Evolutionary conservation across 257 asterid genomes (phyloP), one percentile per base, ranked within the genome.

Genomic region (Thymus quinquecostatus): DNA sequence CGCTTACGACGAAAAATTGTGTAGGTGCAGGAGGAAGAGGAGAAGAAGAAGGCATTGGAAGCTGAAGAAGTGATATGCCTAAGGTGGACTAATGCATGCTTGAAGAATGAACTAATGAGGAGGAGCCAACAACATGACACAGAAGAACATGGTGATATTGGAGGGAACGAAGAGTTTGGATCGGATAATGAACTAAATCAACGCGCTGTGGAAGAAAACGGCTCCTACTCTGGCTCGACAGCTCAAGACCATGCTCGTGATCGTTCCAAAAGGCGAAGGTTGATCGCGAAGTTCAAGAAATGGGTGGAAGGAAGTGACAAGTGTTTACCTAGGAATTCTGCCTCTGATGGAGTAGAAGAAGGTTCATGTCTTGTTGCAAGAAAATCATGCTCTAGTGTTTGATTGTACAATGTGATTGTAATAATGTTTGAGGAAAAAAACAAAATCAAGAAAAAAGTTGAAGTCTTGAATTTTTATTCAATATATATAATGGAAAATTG

Each of bases 221-320:
- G 53, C 9, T 77, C 88, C n/a, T 74, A 76, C 64, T 65, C 73
- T 51, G 74, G 79, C 55, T 80, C 75, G 48, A 73, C 75, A 61
- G 27, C 63, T 45, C 57, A 47, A 8, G 66, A 70, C 55, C 79
- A 64, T 27, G 41, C 56, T 55, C 85, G 62, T 12, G 41, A 48
- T 55, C 85, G 66, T 80, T 79, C 89, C 5, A 89, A 45, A 69
- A 80, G 89, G 77, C 68, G 69, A 44, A 89, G 74, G 69, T 45
- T 89, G 30, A 64, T 89, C 2, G 70, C 68, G 5, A 86, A 86
- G 82, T 64, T 89, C 38, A 89, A 78, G 71, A 84, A 66, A 72
- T 87, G 94, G 94, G 80, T 84, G 34, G 90, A 89, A 48, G 81
- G 88, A 33, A 63, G 61, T 69, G 88, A 85, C 40, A 79, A 71